phyloP scores from a whole-genome alignment of 2,329 filamentous ascomycete species.

The Fusarium camptoceras region DNA sequence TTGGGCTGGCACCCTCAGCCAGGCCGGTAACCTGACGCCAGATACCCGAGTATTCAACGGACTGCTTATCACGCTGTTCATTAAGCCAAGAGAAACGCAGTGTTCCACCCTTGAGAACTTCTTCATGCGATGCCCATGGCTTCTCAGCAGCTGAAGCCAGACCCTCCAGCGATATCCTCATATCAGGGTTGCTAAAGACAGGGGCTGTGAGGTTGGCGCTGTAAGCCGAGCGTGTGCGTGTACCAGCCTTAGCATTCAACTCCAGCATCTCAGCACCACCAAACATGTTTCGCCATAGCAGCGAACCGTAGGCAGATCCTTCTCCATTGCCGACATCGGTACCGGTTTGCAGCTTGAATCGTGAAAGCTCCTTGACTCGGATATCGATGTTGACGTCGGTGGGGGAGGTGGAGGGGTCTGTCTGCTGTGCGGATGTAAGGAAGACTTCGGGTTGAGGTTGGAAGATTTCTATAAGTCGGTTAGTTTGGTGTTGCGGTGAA shows the following conservation, averaged over 20 bases:
- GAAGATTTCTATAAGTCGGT: conserved; percentile 76
- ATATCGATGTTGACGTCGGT: conserved; percentile 88
- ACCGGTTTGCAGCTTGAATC: conserved; percentile 90
- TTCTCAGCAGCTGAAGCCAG: conserved; percentile 88
- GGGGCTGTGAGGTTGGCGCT: conserved; percentile 87
- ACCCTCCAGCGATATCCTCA: conserved; percentile 81
- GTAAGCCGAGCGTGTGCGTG: conserved; percentile 90
- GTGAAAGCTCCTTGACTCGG: conserved; percentile 83
- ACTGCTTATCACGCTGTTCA: conserved; percentile 74
- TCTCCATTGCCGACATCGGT: conserved; percentile 95
- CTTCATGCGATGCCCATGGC: conserved; percentile 93
- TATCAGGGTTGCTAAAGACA: conserved; percentile 84
- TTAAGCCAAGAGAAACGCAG: conserved; percentile 82
- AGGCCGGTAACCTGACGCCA: conserved; percentile 93
- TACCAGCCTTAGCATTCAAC: conserved; percentile 88
- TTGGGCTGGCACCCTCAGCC: conserved; percentile 79
- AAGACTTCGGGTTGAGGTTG: conserved; percentile 84
- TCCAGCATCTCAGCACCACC: conserved; percentile 92
- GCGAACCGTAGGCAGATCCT: conserved; percentile 90
- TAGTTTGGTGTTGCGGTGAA: conserved; percentile 39
- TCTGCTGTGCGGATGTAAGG: conserved; percentile 78
- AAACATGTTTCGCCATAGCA: conserved; percentile 90
- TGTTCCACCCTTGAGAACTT: conserved; percentile 82
- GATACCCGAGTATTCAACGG: conserved; percentile 81
- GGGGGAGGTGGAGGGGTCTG: conserved; percentile 75